Evolutionary conservation across 2,329 filamentous ascomycete species (phyloP), one percentile per base, ranked within the genome.

Genomic region (Aureobasidium sp.): DNA sequence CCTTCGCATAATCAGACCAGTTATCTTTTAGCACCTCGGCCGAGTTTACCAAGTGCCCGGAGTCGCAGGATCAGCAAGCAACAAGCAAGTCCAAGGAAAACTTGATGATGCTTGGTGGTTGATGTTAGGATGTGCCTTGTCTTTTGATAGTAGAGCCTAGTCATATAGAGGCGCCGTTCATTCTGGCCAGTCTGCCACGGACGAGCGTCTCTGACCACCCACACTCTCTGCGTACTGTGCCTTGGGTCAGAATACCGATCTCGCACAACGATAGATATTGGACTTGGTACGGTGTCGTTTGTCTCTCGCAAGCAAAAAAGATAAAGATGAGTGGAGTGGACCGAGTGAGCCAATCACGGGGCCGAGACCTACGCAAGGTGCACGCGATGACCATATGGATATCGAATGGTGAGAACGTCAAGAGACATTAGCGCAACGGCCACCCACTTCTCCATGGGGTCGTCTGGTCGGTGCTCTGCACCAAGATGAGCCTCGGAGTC

Each of bases 361-460:
- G 42, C 17, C 42, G 22, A 51, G 41, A 34, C 36, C 17, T 41
- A 22, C 9, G 36, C 45, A 49, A 60, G 22, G 41, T 48, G 12
- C 41, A 58, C 55, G 22, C 29, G 41, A 58, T 48, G 55, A 58
- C 55, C 55, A 58, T 47, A 39, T n/a, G 20, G 9, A 36, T 29
- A 48, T 17, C 22, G 31, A 25, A 48, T 48, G 42, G 22, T 37
- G 12, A 9, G 25, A 47, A 42, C 45, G 36, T 42, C 56, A 31
- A 60, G 8, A n/a, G 12, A 34, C 37, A 5, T 51, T 60, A 60
- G 56, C 25, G 44, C 36, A 51, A 60, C 56, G 34, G 44, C 9
- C 9, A 51, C 20, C 14, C 31, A 14, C 56, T 60, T 60, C 56
- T 60, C 56, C 45, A 51, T 60, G 56, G 44, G 44, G 44, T 51